A percentile compares a stretch with the other conserved stretches of the same genome.
phyloP scores from a whole-genome alignment of 1,139 yeast species.

The Diutina mesorugosa region DNA sequence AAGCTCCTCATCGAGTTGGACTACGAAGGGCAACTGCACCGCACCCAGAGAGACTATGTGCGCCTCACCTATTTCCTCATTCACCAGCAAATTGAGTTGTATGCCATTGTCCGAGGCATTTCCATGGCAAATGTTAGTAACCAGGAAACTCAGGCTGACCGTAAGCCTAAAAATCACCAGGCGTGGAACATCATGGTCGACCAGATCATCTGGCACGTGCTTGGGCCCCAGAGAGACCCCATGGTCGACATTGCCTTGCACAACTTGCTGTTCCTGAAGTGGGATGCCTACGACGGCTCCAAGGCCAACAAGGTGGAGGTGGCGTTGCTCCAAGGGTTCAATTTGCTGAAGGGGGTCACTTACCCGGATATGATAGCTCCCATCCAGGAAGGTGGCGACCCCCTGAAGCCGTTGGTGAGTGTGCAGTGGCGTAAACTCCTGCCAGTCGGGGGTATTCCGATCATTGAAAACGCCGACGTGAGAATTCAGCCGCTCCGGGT shows the following conservation, averaged over 20 bases:
- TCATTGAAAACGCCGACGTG: slow-evolving; percentile 33
- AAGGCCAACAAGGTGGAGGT: slow-evolving; percentile 52
- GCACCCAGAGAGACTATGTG: slow-evolving; percentile 11
- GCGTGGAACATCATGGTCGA: slow-evolving; percentile 35
- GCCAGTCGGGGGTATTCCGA: slow-evolving; percentile 79
- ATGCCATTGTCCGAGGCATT: background rate
- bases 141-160: background rate
- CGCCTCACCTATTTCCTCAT: slow-evolving; percentile 45
- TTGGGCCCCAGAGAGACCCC: slow-evolving; percentile 48
- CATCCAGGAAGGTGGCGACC: slow-evolving; percentile 9
- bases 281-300: slow-evolving; percentile 40
- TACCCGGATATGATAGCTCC: slow-evolving; percentile 70
- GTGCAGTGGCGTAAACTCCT: slow-evolving; percentile 63
- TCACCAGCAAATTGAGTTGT: slow-evolving; percentile 37
- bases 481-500: slow-evolving; percentile 57
- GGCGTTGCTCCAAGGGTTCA: slow-evolving; percentile 58
- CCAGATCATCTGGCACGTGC: slow-evolving; percentile 59
- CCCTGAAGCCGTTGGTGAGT: slow-evolving; percentile 27
- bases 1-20: slow-evolving; percentile 5
- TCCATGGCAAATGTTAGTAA: background rate
- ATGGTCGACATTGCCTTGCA: slow-evolving; percentile 65
- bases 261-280: slow-evolving; percentile 44
- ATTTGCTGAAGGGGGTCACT: slow-evolving; percentile 42
- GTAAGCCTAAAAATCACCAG: background rate
- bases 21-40: slow-evolving; percentile 12